Evolutionary conservation across 2,329 filamentous ascomycete species (phyloP).

Genomic region (Juglanconis sp.): DNA sequence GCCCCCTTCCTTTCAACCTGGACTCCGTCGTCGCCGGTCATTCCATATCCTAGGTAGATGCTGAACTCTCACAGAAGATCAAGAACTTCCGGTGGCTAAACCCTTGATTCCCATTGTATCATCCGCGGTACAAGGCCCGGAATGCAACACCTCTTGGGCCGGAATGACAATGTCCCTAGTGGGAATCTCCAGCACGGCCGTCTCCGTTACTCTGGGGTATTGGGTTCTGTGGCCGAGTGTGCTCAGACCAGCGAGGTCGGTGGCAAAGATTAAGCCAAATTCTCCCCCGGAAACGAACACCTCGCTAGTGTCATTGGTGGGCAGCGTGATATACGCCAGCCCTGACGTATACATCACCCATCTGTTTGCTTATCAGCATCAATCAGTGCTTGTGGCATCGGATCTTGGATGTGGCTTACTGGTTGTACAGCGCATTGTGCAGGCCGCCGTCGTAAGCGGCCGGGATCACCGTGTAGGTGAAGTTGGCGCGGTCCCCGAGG

Average conservation of each 20-base stretch:
- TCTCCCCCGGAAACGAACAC: constrained; percentile 36
- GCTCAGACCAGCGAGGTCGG: constrained; percentile 38
- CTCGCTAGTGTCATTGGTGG: constrained; percentile 29
- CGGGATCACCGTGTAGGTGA: no score
- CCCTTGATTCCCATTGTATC: not conserved
- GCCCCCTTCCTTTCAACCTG: no score
- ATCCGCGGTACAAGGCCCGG: constrained; percentile 32
- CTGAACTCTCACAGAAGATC: not conserved
- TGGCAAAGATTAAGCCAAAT: constrained; percentile 39
- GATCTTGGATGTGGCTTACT: no score
- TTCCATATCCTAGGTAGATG: no score
- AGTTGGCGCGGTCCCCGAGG: no score
- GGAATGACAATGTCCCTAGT: constrained; percentile 32
- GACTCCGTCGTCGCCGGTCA: no score
- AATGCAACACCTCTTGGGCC: constrained; percentile 36
- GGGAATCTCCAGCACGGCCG: constrained; percentile 36
- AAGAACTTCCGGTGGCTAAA: not conserved
- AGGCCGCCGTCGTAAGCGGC: no score
- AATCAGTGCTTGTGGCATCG: no score
- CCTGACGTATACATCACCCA: constrained; percentile 37
- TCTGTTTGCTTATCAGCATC: constrained; percentile 19
- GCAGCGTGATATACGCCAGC: constrained; percentile 39
- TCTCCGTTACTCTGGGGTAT: constrained; percentile 37
- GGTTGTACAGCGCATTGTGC: no score
- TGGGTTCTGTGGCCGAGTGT: constrained; percentile 36